A percentile compares a stretch with the other conserved stretches of the same genome.
Evolutionary conservation across 495 filamentous ascomycete species (phyloP).

Genomic region (Cenococcum geophilum): DNA sequence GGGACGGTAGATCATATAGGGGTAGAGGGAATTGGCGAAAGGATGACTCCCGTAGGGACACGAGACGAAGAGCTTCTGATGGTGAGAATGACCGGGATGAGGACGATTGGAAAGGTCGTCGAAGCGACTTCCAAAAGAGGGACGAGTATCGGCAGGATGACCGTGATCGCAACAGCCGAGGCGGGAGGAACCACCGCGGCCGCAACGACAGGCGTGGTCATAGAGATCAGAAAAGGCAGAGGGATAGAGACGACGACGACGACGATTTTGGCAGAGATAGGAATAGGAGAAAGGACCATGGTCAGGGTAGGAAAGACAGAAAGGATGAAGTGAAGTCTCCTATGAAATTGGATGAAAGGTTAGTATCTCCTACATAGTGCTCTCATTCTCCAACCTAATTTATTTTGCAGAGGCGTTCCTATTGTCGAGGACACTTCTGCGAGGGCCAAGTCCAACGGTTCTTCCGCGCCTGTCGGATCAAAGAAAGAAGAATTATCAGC

Average conservation of each 20-base stretch:
- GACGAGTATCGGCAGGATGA: not conserved
- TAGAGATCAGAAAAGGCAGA: not conserved
- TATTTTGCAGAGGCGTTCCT: constrained; percentile 6
- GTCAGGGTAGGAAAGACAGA: constrained; percentile 16
- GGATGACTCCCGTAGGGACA: constrained; percentile 18
- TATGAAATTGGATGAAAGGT: constrained; percentile 12
- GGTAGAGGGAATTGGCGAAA: constrained; percentile 25
- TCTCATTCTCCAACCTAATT: constrained; percentile 5
- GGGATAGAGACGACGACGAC: not conserved
- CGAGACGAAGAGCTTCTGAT: constrained; percentile 11
- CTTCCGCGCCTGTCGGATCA: not conserved
- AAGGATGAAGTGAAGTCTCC: not conserved
- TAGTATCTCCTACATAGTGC: not conserved
- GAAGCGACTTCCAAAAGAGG: constrained; percentile 21
- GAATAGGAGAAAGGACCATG: constrained; percentile 8
- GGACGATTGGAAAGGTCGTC: constrained; percentile 23
- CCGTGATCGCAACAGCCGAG: constrained; percentile 1
- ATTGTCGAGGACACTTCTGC: constrained; percentile 1
- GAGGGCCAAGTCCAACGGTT: not conserved
- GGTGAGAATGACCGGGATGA: constrained; percentile 5
- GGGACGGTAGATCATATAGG: constrained; percentile 10
- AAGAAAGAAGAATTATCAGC: not conserved
- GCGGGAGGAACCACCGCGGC: constrained; percentile 21
- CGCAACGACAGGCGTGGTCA: constrained; percentile 11
- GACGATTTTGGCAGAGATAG: constrained; percentile 7